Percentiles rank a stretch among this genome's conserved stretches.
Conservation (phyloP, 208 protist genomes). For the Trypanosoma mega region DNA sequence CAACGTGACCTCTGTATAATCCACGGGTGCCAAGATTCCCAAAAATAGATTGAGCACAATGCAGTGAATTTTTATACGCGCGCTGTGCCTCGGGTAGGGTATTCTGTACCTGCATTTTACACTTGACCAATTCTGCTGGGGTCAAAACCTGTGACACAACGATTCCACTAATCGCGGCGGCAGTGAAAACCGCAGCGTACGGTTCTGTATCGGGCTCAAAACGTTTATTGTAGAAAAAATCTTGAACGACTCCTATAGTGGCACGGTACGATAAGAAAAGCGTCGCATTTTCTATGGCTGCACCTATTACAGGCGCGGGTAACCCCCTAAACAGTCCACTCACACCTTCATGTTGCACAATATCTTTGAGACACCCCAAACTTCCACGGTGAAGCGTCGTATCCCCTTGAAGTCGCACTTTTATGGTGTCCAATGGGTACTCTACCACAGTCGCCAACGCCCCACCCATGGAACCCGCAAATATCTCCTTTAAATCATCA, state of each 20-base stretch:
- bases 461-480: conserved; percentile 75
- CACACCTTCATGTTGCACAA: conserved; percentile 78
- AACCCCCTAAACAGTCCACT: conserved; percentile 90
- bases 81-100: conserved; percentile 68
- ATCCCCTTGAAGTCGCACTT: conserved; percentile 90
- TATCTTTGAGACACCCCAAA: conserved; percentile 60
- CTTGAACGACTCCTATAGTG: conserved; percentile 51
- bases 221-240: conserved; percentile 43
- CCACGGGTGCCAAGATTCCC: conserved; percentile 61
- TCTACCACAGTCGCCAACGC: conserved; percentile 79
- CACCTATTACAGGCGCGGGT: conserved; percentile 80
- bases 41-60: conserved; percentile 74
- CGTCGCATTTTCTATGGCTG: conserved; percentile 79
- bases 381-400: conserved; percentile 62
- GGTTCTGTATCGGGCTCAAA: conserved; percentile 64
- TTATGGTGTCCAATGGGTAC: conserved; percentile 93
- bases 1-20: conserved; percentile 81
- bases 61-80: conserved; percentile 77
- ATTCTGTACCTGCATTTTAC: conserved; percentile 92
- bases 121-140: conserved; percentile 91
- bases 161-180: conserved; percentile 66
- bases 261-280: conserved; percentile 78
- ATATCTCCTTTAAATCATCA: conserved; percentile 68
- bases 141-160: conserved; percentile 85
- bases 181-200: conserved; percentile 52